A percentile compares a stretch with the other conserved stretches of the same genome.
Evolutionary conservation across 768 basidiomycete species (phyloP).

Genomic region (Tulasnella calospora): DNA sequence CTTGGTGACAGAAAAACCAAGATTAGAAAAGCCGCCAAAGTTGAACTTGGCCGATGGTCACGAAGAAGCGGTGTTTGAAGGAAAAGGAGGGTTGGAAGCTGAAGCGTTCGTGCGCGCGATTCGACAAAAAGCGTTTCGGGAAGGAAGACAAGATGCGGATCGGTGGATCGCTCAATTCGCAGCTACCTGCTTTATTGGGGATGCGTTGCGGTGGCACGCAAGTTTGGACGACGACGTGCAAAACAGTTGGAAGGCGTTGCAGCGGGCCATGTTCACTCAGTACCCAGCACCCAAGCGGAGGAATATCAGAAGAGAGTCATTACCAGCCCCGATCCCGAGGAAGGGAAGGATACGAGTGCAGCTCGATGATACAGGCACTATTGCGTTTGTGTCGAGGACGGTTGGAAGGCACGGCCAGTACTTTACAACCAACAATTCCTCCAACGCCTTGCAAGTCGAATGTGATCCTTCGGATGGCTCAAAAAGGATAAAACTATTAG

Average conservation of each 20-base stretch:
- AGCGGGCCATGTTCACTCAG: not conserved
- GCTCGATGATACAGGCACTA: not conserved
- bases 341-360: not conserved
- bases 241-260: slow-evolving; percentile 1
- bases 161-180: not conserved
- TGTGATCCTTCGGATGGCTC: not conserved
- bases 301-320: not conserved
- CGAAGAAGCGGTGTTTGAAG: not conserved
- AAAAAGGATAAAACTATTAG: not conserved
- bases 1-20: not conserved
- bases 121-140: not conserved
- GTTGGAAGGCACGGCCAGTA: not conserved
- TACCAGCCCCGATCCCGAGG: not conserved
- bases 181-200: not conserved
- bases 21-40: not conserved
- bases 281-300: not conserved
- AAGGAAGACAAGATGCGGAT: not conserved
- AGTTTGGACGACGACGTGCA: slow-evolving; percentile 9
- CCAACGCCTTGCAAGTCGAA: not conserved
- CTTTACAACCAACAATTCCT: not conserved
- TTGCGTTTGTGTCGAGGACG: not conserved
- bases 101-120: not conserved
- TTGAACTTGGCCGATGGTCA: not conserved
- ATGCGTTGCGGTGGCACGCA: not conserved
- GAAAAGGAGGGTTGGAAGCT: not conserved